phyloP scores from a whole-genome alignment of 2,329 filamentous ascomycete genomes.

The Phialophora tarda region DNA sequence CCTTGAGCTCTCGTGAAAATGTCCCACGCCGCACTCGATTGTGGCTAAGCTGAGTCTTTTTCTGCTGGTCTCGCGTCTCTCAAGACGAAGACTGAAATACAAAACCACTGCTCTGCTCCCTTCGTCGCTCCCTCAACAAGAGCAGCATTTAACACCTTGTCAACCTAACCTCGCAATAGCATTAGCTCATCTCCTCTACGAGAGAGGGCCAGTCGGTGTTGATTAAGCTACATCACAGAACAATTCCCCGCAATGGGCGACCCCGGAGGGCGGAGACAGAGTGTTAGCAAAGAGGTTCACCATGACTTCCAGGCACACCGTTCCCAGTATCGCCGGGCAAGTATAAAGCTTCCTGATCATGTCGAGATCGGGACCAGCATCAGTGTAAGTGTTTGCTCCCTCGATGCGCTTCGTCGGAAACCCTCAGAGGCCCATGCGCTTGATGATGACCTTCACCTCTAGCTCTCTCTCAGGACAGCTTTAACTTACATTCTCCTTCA shows the following conservation, averaged over 20 bases:
- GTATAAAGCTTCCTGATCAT: conserved; percentile 27
- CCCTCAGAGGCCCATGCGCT: not conserved
- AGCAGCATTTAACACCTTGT: not conserved
- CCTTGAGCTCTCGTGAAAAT: not conserved
- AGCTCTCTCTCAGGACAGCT: not conserved
- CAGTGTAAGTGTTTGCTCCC: conserved; percentile 28
- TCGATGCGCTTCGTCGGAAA: not conserved
- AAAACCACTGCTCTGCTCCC: not conserved
- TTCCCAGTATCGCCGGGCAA: conserved; percentile 32
- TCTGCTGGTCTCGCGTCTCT: not conserved
- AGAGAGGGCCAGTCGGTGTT: not conserved
- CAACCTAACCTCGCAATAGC: not conserved
- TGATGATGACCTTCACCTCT: not conserved
- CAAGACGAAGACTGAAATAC: not conserved
- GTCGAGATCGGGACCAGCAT: conserved; percentile 31
- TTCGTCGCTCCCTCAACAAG: not conserved
- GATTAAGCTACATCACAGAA: not conserved
- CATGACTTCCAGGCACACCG: conserved; percentile 32
- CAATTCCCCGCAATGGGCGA: conserved; percentile 25
- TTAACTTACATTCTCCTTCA: conserved; percentile 7
- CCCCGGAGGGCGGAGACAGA: conserved; percentile 8
- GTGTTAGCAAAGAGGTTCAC: conserved; percentile 29
- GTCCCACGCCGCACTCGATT: not conserved
- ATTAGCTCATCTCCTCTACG: not conserved
- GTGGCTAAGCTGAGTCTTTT: not conserved